Evolutionary conservation across 2,329 filamentous ascomycete species (phyloP), one percentile per base, ranked within the genome.

Genomic region (Trichoderma hamatum): DNA sequence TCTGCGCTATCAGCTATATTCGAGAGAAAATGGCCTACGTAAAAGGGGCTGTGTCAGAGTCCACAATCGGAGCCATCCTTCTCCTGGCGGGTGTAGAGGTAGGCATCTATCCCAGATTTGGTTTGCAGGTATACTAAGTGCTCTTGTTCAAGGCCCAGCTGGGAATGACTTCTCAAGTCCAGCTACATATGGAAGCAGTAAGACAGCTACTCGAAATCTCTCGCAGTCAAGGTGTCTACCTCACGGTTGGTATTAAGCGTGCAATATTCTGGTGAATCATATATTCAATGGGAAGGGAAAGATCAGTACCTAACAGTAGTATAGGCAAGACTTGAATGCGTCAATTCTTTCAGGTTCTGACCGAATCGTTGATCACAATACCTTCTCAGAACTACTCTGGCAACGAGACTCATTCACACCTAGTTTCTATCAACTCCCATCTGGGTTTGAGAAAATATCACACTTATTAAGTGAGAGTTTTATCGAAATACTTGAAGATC

Each of bases 281-380:
- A 46, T 6, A 21, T 14, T 21, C 30, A 46, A 21, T 60, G 13
- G 16, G 10, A 60, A 30, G 24, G 6, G 3, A 46, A 46, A 30
- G 16, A 46, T 5, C 10, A 4, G 30, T 60, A n/a, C 5, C 58
- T 60, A 6, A 60, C 19, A 16, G 30, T 1, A 16, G 2, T 30
- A 46, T 46, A 60, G 58, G 58, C 58, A 60, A 21, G 58, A 60
- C 24, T 46, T 60, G 36, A 60, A 60, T 60, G 58, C 58, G 5
- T 60, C 58, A 60, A 43, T 60, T 60, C 4, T 60, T n/a, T 60
- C 58, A 21, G 58, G 26, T 13, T 60, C 58, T 14, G 36, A 21
- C 19, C 58, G 58, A 46, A 60, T 46, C 28, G 58, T 60, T 46
- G 36, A 60, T 16, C 58, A 60, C 36, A 43, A 16, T 60, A 60